Percentiles rank a stretch among this genome's conserved stretches.
Conservation (phyloP, 2,329 filamentous ascomycete genomes). For the Colletotrichum trifolii region DNA sequence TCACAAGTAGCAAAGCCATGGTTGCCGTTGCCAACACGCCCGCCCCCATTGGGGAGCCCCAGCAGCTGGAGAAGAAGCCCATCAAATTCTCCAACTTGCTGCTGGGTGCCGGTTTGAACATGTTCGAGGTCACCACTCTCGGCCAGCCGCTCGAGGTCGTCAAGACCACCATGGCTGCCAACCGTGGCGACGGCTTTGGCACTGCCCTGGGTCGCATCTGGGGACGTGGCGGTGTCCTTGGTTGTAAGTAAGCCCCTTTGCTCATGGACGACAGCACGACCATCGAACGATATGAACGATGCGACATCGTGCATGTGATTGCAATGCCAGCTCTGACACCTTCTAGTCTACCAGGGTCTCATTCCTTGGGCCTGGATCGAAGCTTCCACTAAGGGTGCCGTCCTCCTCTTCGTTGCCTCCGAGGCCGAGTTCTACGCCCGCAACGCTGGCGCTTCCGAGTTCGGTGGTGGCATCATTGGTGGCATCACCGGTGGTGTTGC, state of each 20-base stretch:
- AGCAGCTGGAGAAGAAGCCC: conserved; percentile 94
- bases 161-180: conserved; percentile 99
- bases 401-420: conserved; percentile 98
- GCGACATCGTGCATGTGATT: background rate
- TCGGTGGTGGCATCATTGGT: conserved; percentile 87
- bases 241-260: conserved; percentile 75
- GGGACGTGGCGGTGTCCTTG: conserved; percentile 90
- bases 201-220: conserved; percentile 88
- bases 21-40: conserved; percentile 67
- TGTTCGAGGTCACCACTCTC: conserved; percentile 84
- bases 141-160: conserved; percentile 92
- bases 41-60: conserved; percentile 58
- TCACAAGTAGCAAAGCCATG: conserved; percentile 64
- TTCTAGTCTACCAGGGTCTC: conserved; percentile 94
- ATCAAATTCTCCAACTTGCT: conserved; percentile 99
- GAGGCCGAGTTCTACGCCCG: conserved; percentile 97
- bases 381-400: conserved; percentile 98
- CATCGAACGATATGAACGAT: background rate
- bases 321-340: conserved; percentile 40
- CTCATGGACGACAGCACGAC: background rate
- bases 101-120: conserved; percentile 90
- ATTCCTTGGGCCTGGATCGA: conserved; percentile 99
- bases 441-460: conserved; percentile 83
- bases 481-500: conserved; percentile 95
- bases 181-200: conserved; percentile 88